These are phyloP conservation scores for Geoglossum glabrum DNA, from an alignment of 495 filamentous ascomycete species.

Conservation along the genomic window DNA sequence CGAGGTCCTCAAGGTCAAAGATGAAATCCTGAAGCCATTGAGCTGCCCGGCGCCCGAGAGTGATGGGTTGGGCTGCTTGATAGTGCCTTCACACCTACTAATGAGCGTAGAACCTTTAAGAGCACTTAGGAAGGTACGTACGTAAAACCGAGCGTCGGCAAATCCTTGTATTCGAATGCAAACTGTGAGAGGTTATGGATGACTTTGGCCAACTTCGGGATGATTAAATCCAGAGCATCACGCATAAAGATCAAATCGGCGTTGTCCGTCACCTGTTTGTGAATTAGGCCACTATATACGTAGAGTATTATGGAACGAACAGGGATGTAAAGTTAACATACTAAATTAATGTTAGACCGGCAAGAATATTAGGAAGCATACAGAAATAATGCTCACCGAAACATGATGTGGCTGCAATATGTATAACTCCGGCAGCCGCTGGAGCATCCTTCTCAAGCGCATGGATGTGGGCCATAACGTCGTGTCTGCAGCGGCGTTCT, in stretches of 20 bases:
- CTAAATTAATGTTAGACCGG: background rate
- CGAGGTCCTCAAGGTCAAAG: slow-evolving; percentile 69
- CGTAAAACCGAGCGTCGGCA: slow-evolving; percentile 57
- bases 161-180: slow-evolving; percentile 52
- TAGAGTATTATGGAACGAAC: too few species aligned
- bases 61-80: slow-evolving; percentile 50
- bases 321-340: too few species aligned
- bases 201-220: slow-evolving; percentile 71
- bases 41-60: slow-evolving; percentile 60
- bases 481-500: slow-evolving; percentile 48
- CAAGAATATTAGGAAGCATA: slow-evolving; percentile 11
- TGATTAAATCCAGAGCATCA: slow-evolving; percentile 51
- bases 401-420: slow-evolving; percentile 43
- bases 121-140: slow-evolving; percentile 31
- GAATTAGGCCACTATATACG: too few species aligned
- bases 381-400: slow-evolving; percentile 10
- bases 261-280: slow-evolving; percentile 34
- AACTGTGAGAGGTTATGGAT: slow-evolving; percentile 64
- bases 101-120: too few species aligned
- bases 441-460: slow-evolving; percentile 54
- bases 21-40: slow-evolving; percentile 81
- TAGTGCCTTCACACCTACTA: slow-evolving; percentile 15
- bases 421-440: slow-evolving; percentile 71
- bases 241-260: slow-evolving; percentile 71
- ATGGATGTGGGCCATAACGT: slow-evolving; percentile 46